A percentile compares a stretch with the other conserved stretches of the same genome.
Conservation (phyloP, 805 yeast species). For the Wickerhamomyces pijperi region DNA sequence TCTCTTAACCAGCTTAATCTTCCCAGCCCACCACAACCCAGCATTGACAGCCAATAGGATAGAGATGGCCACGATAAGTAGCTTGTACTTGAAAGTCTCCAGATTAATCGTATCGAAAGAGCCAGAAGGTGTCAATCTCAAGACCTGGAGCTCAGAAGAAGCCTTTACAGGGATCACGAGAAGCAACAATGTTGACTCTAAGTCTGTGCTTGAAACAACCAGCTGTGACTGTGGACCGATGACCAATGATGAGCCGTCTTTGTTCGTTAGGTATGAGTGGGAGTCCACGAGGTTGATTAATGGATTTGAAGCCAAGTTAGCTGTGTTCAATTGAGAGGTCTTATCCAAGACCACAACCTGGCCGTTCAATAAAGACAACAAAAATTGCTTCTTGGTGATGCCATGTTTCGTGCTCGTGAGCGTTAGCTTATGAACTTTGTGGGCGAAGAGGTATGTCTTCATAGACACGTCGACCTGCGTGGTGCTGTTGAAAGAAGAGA, state of each 20-base stretch:
- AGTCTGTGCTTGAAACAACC: not conserved
- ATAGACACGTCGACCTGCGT: constrained; percentile 33
- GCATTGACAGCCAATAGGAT: not conserved
- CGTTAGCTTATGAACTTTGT: constrained; percentile 37
- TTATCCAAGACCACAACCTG: not conserved
- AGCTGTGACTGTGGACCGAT: not conserved
- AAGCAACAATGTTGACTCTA: not conserved
- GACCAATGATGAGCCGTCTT: too few relatives aligned
- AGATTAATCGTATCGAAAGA: not conserved
- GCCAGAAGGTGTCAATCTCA: not conserved
- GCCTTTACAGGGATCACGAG: not conserved
- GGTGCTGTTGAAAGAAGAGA: constrained; percentile 24
- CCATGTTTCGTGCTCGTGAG: constrained; percentile 53
- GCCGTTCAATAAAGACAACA: constrained; percentile 33
- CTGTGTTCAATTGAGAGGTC: not conserved
- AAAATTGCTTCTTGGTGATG: constrained; percentile 54
- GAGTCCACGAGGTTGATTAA: too few relatives aligned
- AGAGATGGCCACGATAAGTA: not conserved
- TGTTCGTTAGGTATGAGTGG: not conserved
- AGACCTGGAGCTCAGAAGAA: not conserved
- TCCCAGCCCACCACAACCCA: not conserved
- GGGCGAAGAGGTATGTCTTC: constrained; percentile 56
- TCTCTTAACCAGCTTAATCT: too few relatives aligned
- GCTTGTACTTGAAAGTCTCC: too few relatives aligned
- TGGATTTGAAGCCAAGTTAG: not conserved